A percentile compares a stretch with the other conserved stretches of the same genome.
Evolutionary conservation across 345 rosid species (phyloP).

Genomic region (Triadica sebifera): DNA sequence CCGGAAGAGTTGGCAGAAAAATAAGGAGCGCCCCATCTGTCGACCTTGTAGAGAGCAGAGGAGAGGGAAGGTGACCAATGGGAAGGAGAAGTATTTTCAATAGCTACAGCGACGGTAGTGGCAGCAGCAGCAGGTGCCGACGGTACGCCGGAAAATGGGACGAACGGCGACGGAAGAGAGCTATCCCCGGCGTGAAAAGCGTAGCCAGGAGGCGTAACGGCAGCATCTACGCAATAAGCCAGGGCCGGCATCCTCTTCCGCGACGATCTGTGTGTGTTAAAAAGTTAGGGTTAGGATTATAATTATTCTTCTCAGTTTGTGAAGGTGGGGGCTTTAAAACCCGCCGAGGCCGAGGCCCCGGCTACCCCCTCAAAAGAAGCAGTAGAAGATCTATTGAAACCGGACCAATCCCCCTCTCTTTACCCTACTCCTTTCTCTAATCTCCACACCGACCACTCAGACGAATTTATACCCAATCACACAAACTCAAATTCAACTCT

Average conservation of each 20-base stretch:
- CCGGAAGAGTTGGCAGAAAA: slow-evolving; percentile 71
- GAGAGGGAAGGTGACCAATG: slow-evolving; percentile 76
- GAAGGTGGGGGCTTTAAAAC: slow-evolving; percentile 83
- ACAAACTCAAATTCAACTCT: not conserved
- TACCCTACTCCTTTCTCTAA: slow-evolving; percentile 36
- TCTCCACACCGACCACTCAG: slow-evolving; percentile 49
- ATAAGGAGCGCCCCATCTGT: slow-evolving; percentile 89
- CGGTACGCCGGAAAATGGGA: slow-evolving; percentile 30
- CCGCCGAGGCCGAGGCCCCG: slow-evolving; percentile 99
- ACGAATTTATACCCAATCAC: slow-evolving; percentile 1
- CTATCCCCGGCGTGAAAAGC: slow-evolving; percentile 50
- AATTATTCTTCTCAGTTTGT: slow-evolving; percentile 27
- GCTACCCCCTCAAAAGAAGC: slow-evolving; percentile 98
- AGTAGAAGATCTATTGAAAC: slow-evolving; percentile 50
- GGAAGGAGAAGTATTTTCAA: slow-evolving; percentile 20
- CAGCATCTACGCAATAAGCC: slow-evolving; percentile 74
- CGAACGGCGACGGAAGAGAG: slow-evolving; percentile 39
- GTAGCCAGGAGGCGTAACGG: slow-evolving; percentile 61
- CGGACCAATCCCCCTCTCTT: slow-evolving; percentile 38
- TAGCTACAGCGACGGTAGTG: not conserved
- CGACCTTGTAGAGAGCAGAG: slow-evolving; percentile 59
- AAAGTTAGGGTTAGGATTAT: slow-evolving; percentile 2
- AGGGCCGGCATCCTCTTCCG: slow-evolving; percentile 82
- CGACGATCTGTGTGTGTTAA: slow-evolving; percentile 23
- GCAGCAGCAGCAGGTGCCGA: slow-evolving; percentile 23